These are phyloP conservation scores for Cytospora piceicola DNA, from an alignment of 2,329 filamentous ascomycete genomes.

Conservation along the genomic window DNA sequence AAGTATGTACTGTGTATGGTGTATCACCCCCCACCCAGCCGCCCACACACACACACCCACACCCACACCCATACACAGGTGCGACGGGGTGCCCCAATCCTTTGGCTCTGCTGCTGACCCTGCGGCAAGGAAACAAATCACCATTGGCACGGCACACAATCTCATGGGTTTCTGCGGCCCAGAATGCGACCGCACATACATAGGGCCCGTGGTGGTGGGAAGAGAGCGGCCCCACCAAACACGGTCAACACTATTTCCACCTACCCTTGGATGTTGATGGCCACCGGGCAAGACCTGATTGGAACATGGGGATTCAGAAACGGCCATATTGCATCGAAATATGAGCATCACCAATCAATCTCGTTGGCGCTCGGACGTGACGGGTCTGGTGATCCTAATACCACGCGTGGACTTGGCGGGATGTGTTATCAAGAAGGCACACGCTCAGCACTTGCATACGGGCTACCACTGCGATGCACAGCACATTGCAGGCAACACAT, in stretches of 20 bases:
- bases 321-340: constrained; percentile 15
- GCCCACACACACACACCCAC: neutral
- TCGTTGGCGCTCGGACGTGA: constrained; percentile 14
- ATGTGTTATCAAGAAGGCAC: constrained; percentile 9
- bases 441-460: constrained; percentile 19
- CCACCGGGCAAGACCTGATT: constrained; percentile 17
- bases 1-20: neutral
- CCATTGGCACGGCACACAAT: constrained; percentile 11
- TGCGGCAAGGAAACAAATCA: constrained; percentile 14
- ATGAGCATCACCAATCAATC: constrained; percentile 21
- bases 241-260: constrained; percentile 4
- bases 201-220: constrained; percentile 28
- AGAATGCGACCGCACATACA: constrained; percentile 27
- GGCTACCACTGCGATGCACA: constrained; percentile 15
- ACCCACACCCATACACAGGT: neutral
- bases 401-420: constrained; percentile 17
- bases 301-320: constrained; percentile 7
- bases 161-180: constrained; percentile 27
- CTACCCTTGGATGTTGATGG: constrained; percentile 4
- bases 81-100: constrained; percentile 9
- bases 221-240: constrained; percentile 15
- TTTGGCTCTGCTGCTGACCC: constrained; percentile 8
- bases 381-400: constrained; percentile 23
- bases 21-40: too few species aligned
- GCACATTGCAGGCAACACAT: constrained; percentile 14